Conservation (phyloP, 257 asterid genomes). For the Buddleja alternifolia region DNA sequence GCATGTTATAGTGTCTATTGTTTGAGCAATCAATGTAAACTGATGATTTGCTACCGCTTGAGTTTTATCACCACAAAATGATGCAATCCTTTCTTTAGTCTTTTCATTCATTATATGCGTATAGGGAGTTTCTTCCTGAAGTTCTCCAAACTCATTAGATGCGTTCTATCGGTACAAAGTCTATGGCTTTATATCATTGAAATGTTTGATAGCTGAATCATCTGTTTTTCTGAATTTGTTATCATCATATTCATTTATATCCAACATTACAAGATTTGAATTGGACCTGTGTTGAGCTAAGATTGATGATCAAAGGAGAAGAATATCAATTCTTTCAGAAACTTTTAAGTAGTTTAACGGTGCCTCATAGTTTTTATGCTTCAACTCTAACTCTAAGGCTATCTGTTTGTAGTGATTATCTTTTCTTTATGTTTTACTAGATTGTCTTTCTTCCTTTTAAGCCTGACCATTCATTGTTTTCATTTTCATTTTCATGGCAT, state of each 20-base stretch:
- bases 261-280: slow-evolving; percentile 19
- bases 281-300: neutral
- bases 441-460: slow-evolving; percentile 9
- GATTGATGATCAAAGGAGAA: no score
- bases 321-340: neutral
- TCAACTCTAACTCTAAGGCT: neutral
- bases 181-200: neutral
- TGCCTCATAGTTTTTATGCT: neutral
- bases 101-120: neutral
- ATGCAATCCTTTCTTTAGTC: slow-evolving; percentile 8
- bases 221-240: slow-evolving; percentile 13
- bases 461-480: slow-evolving; percentile 9
- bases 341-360: neutral
- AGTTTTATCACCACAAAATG: slow-evolving; percentile 17
- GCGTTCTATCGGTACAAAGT: neutral
- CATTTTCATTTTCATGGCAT: slow-evolving; percentile 18
- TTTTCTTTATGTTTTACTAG: slow-evolving; percentile 10
- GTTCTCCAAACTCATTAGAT: slow-evolving; percentile 4
- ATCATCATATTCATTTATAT: slow-evolving; percentile 8
- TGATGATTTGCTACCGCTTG: slow-evolving; percentile 1
- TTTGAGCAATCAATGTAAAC: slow-evolving; percentile 1
- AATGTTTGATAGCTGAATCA: neutral
- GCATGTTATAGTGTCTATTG: neutral
- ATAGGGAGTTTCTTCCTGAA: neutral
- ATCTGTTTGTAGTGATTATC: neutral